These are phyloP conservation scores for Fusarium armeniacum DNA, from an alignment of 2,329 filamentous ascomycete genomes.

Conservation along the genomic window DNA sequence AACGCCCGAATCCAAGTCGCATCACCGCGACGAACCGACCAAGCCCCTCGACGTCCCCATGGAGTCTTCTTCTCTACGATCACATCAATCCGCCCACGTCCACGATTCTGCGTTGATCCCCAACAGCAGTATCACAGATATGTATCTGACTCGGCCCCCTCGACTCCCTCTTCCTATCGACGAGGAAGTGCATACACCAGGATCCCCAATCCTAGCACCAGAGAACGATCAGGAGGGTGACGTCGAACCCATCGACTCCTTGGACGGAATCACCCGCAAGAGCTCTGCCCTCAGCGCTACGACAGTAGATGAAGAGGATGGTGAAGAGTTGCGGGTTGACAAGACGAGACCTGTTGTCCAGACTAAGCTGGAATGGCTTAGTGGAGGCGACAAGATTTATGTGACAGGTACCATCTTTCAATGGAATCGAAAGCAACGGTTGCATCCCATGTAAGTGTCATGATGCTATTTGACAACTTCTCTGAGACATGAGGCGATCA, in stretches of 20 bases:
- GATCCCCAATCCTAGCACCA: conserved; percentile 87
- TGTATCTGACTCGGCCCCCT: conserved; percentile 80
- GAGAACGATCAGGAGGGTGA: conserved; percentile 70
- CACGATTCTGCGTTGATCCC: conserved; percentile 62
- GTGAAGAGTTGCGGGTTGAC: conserved; percentile 81
- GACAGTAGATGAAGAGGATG: conserved; percentile 81
- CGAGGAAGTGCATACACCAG: conserved; percentile 89
- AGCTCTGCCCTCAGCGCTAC: conserved; percentile 72
- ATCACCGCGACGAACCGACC: conserved; percentile 57
- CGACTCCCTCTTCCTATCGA: conserved; percentile 93
- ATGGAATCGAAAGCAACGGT: conserved; percentile 93
- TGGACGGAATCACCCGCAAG: conserved; percentile 66
- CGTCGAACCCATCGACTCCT: conserved; percentile 65
- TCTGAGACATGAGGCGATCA: conserved; percentile 45
- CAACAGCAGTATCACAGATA: conserved; percentile 72
- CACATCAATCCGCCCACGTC: conserved; percentile 55
- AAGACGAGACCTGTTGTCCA: conserved; percentile 84
- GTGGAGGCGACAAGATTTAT: conserved; percentile 89
- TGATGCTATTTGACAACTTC: conserved; percentile 15
- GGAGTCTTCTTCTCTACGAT: conserved; percentile 56
- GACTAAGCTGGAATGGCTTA: conserved; percentile 87
- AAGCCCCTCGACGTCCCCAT: conserved; percentile 72
- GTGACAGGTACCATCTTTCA: conserved; percentile 98
- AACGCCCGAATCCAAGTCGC: conserved; percentile 19
- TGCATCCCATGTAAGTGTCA: conserved; percentile 83